Percentiles rank a stretch among this genome's conserved stretches.
Conservation (phyloP, 495 filamentous ascomycete species). For the Sordaria brevicollis region DNA sequence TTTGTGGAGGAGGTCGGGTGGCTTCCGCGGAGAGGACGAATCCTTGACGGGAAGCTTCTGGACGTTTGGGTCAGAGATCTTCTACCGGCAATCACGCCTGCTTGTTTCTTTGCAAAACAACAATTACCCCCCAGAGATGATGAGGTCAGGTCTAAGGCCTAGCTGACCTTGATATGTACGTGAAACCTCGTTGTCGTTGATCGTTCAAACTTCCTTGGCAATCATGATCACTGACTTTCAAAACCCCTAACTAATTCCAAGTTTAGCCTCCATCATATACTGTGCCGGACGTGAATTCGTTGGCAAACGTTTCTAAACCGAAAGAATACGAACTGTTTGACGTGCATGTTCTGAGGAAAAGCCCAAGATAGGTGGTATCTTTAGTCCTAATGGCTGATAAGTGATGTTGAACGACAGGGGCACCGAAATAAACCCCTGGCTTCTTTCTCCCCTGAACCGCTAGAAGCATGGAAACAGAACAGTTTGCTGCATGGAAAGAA, state of each 20-base stretch:
- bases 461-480: not conserved
- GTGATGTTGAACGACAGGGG: not conserved
- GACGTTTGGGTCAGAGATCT: not conserved
- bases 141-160: not conserved
- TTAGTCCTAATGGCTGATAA: not conserved
- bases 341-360: not conserved
- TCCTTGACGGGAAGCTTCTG: not conserved
- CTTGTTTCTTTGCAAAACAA: not conserved
- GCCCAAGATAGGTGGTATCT: not conserved
- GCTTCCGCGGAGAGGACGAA: not conserved
- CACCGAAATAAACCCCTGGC: not conserved
- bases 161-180: not conserved
- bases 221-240: not conserved
- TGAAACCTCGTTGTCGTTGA: not conserved
- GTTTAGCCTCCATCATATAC: not conserved
- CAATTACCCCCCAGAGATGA: not conserved
- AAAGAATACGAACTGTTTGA: not conserved
- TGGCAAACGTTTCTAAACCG: not conserved
- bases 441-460: not conserved
- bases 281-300: not conserved
- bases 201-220: not conserved
- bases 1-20: not conserved
- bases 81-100: not conserved
- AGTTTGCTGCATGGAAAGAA: not conserved
- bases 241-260: not conserved